Base-by-base conservation (phyloP, 768 basidiomycete genomes). In the Fomitopsis serialis region DNA sequence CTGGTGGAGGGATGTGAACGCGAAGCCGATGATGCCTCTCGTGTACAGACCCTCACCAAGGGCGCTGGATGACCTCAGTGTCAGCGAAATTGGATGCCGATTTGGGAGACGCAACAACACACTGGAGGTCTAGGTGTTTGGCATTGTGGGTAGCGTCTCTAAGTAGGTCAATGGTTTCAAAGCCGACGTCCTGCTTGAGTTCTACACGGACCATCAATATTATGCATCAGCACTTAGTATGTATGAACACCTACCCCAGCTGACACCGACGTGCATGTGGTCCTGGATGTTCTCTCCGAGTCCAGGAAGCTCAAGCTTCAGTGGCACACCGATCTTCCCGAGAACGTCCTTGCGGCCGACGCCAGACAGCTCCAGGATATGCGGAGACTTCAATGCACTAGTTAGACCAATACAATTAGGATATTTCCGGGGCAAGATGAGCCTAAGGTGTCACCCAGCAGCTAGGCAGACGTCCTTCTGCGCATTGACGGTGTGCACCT, bases 281-380 rank as follows among this genome's bases (percentile, higher is more conserved):
- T 81, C 80, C 56, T 80, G 78, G n/a, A 78, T 65, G 56, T 81
- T 81, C 61, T 73, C 70, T 1, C 81, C 81, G 12, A 83, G 80
- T 10, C 72, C 74, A 6, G 68, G 66, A 6, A 81, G 66, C 43
- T 78, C 73, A 23, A 78, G 47, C 50, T 68, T 63, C 22, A 67
- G 52, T 0, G 64, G 54, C 37, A 85, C 69, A 2, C 72, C 74
- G 17, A 77, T 58, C 5, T 56, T 66, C 23, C 67, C 58, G 29
- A 84, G 66, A 21, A 78, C 55, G 2, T 66, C 67, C 13, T 61
- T 60, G 29, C 73, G 67, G 17, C 82, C 82, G 50, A 84, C 77
- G 22, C 83, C 84, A 5, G 80, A 81, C 2, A 84, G 66, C 59
- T 84, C 78, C 1, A 84, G 74, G 9, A 85, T 67, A 58, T 81